These are phyloP conservation scores for Trichaptum fuscoviolaceum DNA, from an alignment of 768 basidiomycete genomes.

Conservation along the genomic window DNA sequence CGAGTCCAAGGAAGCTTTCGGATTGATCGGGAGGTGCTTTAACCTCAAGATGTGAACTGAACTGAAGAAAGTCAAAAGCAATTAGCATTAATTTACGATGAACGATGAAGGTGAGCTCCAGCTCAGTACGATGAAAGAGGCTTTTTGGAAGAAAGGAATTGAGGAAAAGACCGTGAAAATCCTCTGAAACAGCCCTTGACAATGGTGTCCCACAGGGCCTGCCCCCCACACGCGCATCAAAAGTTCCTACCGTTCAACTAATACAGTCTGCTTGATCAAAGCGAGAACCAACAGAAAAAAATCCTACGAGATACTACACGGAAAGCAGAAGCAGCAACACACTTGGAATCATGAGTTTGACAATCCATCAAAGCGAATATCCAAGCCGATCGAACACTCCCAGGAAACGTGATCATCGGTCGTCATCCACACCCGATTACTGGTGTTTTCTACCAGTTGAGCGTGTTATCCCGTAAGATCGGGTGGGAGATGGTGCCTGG, in stretches of 20 bases:
- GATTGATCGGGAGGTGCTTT: not conserved
- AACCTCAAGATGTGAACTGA: not conserved
- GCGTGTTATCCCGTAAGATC: conserved; percentile 72
- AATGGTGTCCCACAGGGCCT: not conserved
- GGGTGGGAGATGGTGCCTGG: conserved; percentile 71
- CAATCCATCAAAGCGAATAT: not conserved
- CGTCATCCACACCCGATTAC: not conserved
- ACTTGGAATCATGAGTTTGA: not conserved
- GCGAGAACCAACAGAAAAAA: not conserved
- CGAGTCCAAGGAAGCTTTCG: not conserved
- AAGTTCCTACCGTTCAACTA: not conserved
- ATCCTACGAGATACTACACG: conserved; percentile 3
- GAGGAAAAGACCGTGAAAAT: conserved; percentile 10
- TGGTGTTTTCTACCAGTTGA: conserved; percentile 70
- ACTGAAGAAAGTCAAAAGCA: conserved; percentile 5
- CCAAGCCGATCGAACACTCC: conserved; percentile 3
- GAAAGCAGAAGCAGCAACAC: conserved; percentile 3
- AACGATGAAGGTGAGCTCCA: not conserved
- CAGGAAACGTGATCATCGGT: not conserved
- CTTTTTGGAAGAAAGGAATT: not conserved
- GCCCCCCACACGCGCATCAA: not conserved
- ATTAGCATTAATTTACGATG: not conserved
- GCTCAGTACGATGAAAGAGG: not conserved
- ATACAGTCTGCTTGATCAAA: not conserved
- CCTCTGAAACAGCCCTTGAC: conserved; percentile 7